Percentiles rank a stretch among this genome's conserved stretches.
Evolutionary conservation across 2,329 filamentous ascomycete genomes (phyloP).

Genomic region (Arthroderma sp.): DNA sequence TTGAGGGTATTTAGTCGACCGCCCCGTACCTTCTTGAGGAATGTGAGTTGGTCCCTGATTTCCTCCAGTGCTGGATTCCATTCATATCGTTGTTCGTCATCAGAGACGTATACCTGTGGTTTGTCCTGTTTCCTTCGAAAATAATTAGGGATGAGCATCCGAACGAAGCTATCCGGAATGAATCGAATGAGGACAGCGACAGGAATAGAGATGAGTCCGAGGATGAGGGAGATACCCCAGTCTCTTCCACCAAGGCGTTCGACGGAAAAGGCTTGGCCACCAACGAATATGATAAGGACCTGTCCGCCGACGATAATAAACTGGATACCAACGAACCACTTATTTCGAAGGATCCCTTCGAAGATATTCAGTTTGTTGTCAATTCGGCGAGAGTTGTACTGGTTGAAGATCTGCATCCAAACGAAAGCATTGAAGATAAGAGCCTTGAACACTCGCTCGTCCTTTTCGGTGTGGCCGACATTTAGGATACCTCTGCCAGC

Average conservation of each 20-base stretch:
- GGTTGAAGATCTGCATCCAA: slow-evolving; percentile 91
- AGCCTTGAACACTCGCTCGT: slow-evolving; percentile 51
- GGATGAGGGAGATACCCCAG: slow-evolving; percentile 58
- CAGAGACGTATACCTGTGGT: slow-evolving; percentile 35
- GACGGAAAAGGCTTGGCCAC: slow-evolving; percentile 55
- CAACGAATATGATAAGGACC: slow-evolving; percentile 59
- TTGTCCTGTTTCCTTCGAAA: slow-evolving; percentile 27
- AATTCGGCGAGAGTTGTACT: slow-evolving; percentile 28
- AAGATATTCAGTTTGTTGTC: slow-evolving; percentile 36
- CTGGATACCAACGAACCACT: slow-evolving; percentile 49
- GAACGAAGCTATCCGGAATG: slow-evolving; percentile 47
- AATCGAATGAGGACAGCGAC: slow-evolving; percentile 49
- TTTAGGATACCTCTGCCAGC: slow-evolving; percentile 50
- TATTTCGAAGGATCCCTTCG: slow-evolving; percentile 32
- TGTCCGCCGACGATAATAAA: slow-evolving; percentile 57
- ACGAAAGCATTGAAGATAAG: slow-evolving; percentile 97
- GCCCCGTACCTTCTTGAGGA: slow-evolving; percentile 52
- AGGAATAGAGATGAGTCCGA: slow-evolving; percentile 56
- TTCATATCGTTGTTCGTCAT: slow-evolving; percentile 37
- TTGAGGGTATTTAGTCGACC: slow-evolving; percentile 49
- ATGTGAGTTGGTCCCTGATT: slow-evolving; percentile 51
- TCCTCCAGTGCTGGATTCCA: slow-evolving; percentile 53
- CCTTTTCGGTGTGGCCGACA: slow-evolving; percentile 33
- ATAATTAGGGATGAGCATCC: slow-evolving; percentile 31
- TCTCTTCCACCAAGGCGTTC: slow-evolving; percentile 49